Percentiles rank a stretch among this genome's conserved stretches.
phyloP scores from a whole-genome alignment of 2,329 filamentous ascomycete genomes.

The Samsoniella hepiali region DNA sequence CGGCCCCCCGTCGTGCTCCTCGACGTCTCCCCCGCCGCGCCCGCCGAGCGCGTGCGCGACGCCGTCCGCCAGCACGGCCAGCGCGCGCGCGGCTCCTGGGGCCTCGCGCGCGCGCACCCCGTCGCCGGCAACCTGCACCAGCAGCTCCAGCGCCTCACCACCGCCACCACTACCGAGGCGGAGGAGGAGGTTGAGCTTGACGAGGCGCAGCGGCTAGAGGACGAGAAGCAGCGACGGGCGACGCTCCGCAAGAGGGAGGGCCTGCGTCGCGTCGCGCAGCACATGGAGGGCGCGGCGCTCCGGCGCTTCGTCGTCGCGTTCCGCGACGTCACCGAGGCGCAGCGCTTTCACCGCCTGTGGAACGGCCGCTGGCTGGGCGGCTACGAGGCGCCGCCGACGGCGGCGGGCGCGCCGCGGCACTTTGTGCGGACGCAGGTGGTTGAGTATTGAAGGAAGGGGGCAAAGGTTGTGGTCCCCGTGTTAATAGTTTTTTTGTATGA shows the following conservation, averaged over 20 bases:
- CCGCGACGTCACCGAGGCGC: conserved; percentile 32
- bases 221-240: not conserved
- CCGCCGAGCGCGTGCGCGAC: conserved; percentile 32
- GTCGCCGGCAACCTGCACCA: conserved; percentile 15
- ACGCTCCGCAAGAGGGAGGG: not conserved
- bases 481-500: conserved; percentile 5
- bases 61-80: conserved; percentile 43
- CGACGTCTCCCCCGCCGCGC: conserved; percentile 30
- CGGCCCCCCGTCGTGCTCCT: conserved; percentile 32
- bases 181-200: not conserved
- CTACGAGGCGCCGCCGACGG: not conserved
- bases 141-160: conserved; percentile 1
- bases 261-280: conserved; percentile 1
- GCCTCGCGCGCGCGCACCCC: conserved; percentile 24
- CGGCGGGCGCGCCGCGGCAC: not conserved
- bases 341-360: conserved; percentile 42
- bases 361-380: conserved; percentile 33
- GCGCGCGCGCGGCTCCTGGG: conserved; percentile 30
- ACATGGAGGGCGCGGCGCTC: conserved; percentile 9
- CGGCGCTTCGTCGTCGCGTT: conserved; percentile 35
- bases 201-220: not conserved
- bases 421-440: conserved; percentile 14
- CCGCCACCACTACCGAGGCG: not conserved
- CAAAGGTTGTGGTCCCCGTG: not conserved
- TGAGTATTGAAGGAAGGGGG: not conserved